phyloP scores from a whole-genome alignment of 345 rosid species.

The Ailanthus altissimus region DNA sequence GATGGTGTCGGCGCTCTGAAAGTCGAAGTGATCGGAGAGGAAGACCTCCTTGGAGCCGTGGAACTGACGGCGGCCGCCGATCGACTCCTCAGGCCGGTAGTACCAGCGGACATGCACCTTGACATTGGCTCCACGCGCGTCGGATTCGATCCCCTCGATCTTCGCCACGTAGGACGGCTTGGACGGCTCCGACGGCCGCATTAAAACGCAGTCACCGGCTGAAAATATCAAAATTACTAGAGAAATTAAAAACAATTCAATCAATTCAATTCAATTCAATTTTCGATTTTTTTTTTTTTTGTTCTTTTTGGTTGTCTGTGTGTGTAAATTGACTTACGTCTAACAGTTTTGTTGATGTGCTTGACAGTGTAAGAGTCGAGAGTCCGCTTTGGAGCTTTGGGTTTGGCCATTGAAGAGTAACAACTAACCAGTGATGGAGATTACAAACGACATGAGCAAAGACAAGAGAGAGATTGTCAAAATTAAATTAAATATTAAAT shows the following conservation, averaged over 20 bases:
- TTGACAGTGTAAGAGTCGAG: constrained; percentile 75
- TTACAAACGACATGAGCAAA: constrained; percentile 29
- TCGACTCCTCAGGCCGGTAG: constrained; percentile 97
- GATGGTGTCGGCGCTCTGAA: constrained; percentile 89
- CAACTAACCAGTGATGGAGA: background rate
- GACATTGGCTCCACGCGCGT: constrained; percentile 74
- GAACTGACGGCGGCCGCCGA: constrained; percentile 90
- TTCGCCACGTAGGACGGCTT: constrained; percentile 89
- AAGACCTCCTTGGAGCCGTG: constrained; percentile 97
- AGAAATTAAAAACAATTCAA: background rate
- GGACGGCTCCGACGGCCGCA: constrained; percentile 85
- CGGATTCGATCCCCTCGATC: constrained; percentile 87
- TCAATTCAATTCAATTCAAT: background rate
- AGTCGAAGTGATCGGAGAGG: constrained; percentile 83
- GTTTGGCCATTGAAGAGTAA: constrained; percentile 71
- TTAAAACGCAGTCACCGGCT: constrained; percentile 92
- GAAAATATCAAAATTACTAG: background rate
- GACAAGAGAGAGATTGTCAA: constrained; percentile 31
- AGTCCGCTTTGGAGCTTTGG: constrained; percentile 68
- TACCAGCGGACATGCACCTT: constrained; percentile 88
- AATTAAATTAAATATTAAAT: background rate
- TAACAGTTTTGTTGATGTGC: constrained; percentile 69
- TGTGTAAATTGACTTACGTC: constrained; percentile 44
- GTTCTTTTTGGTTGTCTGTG: too few species aligned
- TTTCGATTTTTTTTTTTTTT: background rate